A percentile compares a stretch with the other conserved stretches of the same genome.
Conservation (phyloP, 2,329 filamentous ascomycete genomes). For the Colletotrichum filicis region DNA sequence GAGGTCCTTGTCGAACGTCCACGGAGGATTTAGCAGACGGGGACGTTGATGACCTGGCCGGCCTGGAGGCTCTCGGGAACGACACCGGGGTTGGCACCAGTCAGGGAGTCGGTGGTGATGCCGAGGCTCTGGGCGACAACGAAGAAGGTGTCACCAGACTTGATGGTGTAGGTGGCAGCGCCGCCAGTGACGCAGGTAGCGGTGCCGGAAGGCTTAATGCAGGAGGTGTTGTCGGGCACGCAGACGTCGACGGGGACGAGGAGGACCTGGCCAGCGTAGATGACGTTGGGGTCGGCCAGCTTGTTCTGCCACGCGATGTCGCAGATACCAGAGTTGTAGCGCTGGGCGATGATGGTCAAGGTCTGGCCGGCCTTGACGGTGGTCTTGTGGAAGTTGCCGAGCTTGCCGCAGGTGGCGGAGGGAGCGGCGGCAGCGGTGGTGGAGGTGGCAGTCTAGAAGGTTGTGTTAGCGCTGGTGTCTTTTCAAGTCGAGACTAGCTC, state of each 20-base stretch:
- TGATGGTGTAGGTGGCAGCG: conserved; percentile 65
- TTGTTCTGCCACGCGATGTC: conserved; percentile 17
- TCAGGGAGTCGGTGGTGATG: conserved; percentile 13
- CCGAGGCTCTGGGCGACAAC: conserved; percentile 85
- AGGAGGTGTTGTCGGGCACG: conserved; percentile 22
- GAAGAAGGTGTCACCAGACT: conserved; percentile 81
- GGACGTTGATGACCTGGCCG: conserved; percentile 20
- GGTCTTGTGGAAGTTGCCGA: conserved; percentile 17
- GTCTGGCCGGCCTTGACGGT: conserved; percentile 11
- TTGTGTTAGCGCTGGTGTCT: neutral
- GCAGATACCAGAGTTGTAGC: conserved; percentile 23
- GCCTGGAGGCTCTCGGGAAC: neutral
- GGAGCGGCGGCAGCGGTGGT: neutral
- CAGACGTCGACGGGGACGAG: conserved; percentile 11
- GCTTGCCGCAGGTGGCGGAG: neutral
- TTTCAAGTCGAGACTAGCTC: neutral
- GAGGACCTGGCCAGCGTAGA: neutral
- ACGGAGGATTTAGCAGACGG: conserved; percentile 5
- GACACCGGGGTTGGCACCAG: conserved; percentile 15
- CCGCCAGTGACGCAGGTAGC: conserved; percentile 17
- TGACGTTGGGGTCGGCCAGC: conserved; percentile 17
- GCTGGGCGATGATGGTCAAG: conserved; percentile 7
- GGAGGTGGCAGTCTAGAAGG: neutral
- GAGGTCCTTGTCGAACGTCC: no score
- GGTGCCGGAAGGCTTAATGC: neutral